Conservation (phyloP, 805 yeast genomes). For the Osmozyma mogii region DNA sequence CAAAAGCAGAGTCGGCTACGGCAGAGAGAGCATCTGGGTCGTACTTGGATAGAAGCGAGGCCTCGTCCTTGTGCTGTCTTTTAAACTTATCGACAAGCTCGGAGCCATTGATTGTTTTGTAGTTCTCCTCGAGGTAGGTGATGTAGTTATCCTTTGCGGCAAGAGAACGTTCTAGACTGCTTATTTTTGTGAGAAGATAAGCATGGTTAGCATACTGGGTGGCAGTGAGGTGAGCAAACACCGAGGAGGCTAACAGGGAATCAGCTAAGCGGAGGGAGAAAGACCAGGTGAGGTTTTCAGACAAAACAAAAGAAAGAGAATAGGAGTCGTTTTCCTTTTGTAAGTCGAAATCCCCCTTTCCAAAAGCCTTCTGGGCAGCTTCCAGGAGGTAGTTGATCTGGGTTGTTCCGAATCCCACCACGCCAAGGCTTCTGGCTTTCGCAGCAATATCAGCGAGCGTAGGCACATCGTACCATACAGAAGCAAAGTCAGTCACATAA, state of each 20-base stretch:
- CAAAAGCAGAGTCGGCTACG: not conserved
- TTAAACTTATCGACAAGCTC: constrained; percentile 25
- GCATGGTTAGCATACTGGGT: constrained; percentile 16
- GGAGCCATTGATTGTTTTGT: constrained; percentile 25
- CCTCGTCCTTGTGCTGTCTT: constrained; percentile 9
- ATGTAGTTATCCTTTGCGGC: constrained; percentile 24
- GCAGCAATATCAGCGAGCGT: constrained; percentile 7
- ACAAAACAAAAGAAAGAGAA: no score
- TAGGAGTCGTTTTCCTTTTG: no score
- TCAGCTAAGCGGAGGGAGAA: no score
- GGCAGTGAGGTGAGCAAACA: no score
- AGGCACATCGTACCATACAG: constrained; percentile 21
- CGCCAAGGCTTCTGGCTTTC: constrained; percentile 18
- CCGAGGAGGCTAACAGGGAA: no score
- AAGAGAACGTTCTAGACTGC: constrained; percentile 15
- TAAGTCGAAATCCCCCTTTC: constrained; percentile 1
- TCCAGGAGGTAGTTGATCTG: not conserved
- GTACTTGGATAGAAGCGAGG: constrained; percentile 2
- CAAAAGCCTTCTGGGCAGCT: not conserved
- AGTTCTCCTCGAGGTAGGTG: constrained; percentile 26
- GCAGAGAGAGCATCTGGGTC: constrained; percentile 2
- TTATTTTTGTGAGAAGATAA: constrained; percentile 12
- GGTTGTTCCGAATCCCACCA: constrained; percentile 20
- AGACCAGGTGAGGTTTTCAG: no score
- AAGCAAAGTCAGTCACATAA: constrained; percentile 19